Evolutionary conservation across 1,284 basidiomycete species (phyloP).

Genomic region (Laetiporus sulphureus): DNA sequence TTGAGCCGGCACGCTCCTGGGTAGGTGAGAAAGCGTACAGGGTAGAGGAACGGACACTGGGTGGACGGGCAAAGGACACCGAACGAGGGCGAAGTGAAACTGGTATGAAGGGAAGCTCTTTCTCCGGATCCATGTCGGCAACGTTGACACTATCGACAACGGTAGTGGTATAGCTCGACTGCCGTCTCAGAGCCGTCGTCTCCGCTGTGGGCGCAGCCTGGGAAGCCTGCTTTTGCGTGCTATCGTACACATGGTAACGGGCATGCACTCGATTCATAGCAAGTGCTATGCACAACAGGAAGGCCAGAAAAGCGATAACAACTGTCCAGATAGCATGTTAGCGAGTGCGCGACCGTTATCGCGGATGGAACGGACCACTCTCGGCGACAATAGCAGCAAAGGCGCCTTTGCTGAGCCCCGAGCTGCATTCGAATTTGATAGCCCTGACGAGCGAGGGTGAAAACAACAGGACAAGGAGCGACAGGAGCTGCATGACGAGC

Average conservation of each 20-base stretch:
- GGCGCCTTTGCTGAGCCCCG: conserved; percentile 7
- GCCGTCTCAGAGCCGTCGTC: not conserved
- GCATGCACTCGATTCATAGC: not conserved
- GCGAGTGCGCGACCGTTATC: not conserved
- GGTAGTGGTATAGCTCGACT: not conserved
- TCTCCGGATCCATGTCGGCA: not conserved
- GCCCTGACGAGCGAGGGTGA: conserved; percentile 4
- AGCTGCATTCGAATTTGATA: not conserved
- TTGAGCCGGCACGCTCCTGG: not conserved
- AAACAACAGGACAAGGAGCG: conserved; percentile 1
- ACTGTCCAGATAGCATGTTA: not conserved
- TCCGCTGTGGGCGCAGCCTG: not conserved
- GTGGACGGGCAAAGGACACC: conserved; percentile 2
- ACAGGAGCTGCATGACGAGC: conserved; percentile 3
- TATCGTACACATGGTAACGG: too few species aligned
- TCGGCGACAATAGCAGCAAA: conserved; percentile 4
- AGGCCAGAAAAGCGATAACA: not conserved
- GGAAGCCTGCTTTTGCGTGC: not conserved
- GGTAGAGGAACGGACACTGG: conserved; percentile 5
- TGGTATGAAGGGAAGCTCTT: not conserved
- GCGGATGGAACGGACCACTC: not conserved
- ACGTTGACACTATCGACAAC: conserved; percentile 4
- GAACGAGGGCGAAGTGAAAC: conserved; percentile 5
- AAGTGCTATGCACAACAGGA: not conserved
- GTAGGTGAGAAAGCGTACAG: conserved; percentile 7